Evolutionary conservation across 2,329 filamentous ascomycete species (phyloP), one percentile per base, ranked within the genome.

Genomic region (Fusarium lyarnte): DNA sequence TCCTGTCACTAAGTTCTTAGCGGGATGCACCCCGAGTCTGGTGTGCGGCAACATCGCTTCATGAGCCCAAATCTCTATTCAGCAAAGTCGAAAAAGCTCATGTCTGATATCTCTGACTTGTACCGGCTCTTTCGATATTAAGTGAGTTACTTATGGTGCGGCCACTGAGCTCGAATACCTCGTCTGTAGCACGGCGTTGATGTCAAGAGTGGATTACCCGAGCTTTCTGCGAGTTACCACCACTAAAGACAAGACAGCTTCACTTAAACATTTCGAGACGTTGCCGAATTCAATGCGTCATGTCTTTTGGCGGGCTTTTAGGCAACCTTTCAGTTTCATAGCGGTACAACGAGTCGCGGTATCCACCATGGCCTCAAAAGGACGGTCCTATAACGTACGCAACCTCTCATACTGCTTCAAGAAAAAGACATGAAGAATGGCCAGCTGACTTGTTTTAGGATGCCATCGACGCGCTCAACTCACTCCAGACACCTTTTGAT

Each of bases 401-500:
- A 38, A 27, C 19, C 21, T 8, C 17, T 21, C 29, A n/a, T n/a
- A 27, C 19, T 38, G 49, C 25, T 51, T 27, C 29, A 19, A 23
- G 14, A 10, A 13, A 21, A 36, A 27, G 13, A 63, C 10, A 11
- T 9, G 31, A 45, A 47, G 25, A 38, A 58, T 51, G 21, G 19
- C 43, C 49, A 62, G 36, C 64, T 77, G 29, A 74, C 51, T 42
- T 45, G 16, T 21, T 27, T 5, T 74, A 97, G 94, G 94, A 96
- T 80, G 96, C 95, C 52, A 91, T 98, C 71, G 86, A 90, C 74
- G 90, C 93, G 42, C 89, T 98, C 78, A 98, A 98, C 82, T 92
- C 93, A 47, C 90, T 98, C 55, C 96, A 99, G 82, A 94, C 93
- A 45, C 97, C 97, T 58, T 95, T 92, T 79, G 89, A 92, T 53